phyloP scores from a whole-genome alignment of 495 filamentous ascomycete genomes.

The Pyrenula aspistea region DNA sequence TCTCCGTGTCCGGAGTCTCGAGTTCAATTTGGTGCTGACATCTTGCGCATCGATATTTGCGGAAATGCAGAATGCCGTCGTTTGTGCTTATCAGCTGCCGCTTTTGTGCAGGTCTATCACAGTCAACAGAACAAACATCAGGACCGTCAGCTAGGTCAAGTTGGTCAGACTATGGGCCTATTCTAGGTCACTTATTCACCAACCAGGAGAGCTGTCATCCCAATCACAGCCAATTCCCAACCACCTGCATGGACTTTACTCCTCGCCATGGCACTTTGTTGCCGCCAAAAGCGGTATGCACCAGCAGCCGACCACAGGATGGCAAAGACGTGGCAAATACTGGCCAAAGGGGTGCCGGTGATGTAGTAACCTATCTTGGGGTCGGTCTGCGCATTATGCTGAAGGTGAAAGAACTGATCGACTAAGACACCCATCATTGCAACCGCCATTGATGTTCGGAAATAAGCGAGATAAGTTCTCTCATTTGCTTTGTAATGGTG shows the following conservation, averaged over 20 bases:
- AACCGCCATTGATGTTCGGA: conserved; percentile 58
- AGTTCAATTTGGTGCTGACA: no score
- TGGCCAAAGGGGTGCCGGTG: conserved; percentile 55
- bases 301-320: conserved; percentile 46
- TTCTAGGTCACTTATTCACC: no score
- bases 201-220: conserved; percentile 35
- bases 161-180: no score
- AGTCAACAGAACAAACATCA: no score
- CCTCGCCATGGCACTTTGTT: conserved; percentile 52
- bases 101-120: no score
- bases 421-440: conserved; percentile 55
- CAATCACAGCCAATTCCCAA: conserved; percentile 52
- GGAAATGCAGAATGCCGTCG: no score
- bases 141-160: no score
- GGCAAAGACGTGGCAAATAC: conserved; percentile 43
- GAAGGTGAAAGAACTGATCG: conserved; percentile 57
- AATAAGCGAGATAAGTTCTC: conserved; percentile 67
- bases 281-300: conserved; percentile 53
- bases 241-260: conserved; percentile 57
- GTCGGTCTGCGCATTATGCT: conserved; percentile 14
- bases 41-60: no score
- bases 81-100: no score
- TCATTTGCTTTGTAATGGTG: conserved; percentile 35
- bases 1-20: no score
- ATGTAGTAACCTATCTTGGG: conserved; percentile 43